Conservation (phyloP, 345 rosid genomes). For the Hypericum perforatum region DNA sequence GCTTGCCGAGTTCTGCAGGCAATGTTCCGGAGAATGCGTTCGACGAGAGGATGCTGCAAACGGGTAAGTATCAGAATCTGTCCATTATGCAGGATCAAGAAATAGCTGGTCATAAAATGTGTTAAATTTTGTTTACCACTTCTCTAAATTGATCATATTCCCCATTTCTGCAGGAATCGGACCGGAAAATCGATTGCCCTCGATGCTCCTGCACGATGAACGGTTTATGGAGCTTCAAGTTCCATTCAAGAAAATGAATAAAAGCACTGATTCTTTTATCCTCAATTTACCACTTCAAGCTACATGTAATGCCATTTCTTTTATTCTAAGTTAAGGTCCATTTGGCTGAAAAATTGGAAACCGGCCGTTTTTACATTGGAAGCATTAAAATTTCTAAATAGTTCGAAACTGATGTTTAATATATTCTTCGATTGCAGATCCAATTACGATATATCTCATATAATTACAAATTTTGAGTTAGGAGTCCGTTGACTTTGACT, state of each 20-base stretch:
- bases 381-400: no score
- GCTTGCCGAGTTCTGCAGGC: slow-evolving; percentile 38
- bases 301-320: no score
- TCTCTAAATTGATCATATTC: slow-evolving; percentile 44
- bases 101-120: slow-evolving; percentile 9
- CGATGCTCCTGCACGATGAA: slow-evolving; percentile 47
- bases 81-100: not conserved
- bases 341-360: no score
- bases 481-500: no score
- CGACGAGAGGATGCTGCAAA: slow-evolving; percentile 48
- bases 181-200: slow-evolving; percentile 72
- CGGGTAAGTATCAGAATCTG: slow-evolving; percentile 9
- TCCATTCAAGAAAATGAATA: not conserved
- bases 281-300: no score
- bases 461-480: no score
- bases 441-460: no score
- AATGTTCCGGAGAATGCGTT: slow-evolving; percentile 63
- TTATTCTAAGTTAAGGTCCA: no score
- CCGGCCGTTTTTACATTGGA: no score
- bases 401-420: no score
- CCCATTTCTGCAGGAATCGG: slow-evolving; percentile 64
- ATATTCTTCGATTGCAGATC: no score
- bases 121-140: slow-evolving; percentile 35
- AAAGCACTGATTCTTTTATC: no score
- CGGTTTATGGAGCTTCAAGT: not conserved